phyloP scores from a whole-genome alignment of 31 red algal genomes.

The Odonthalia washingtoniensis region DNA sequence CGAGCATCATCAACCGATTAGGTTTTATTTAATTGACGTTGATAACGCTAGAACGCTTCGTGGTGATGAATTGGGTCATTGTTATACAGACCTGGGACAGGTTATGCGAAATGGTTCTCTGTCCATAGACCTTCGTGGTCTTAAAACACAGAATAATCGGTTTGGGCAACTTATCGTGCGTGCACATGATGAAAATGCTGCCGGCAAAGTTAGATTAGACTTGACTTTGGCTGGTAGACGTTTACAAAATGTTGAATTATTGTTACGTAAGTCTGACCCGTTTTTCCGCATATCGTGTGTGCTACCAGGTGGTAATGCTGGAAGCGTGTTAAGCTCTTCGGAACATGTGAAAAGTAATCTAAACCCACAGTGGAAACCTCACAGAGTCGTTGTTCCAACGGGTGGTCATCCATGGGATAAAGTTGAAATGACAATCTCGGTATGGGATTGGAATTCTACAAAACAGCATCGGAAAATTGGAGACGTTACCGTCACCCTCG shows the following conservation, averaged over 20 bases:
- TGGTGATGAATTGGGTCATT: conserved; percentile 63
- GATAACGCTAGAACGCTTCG: conserved; percentile 36
- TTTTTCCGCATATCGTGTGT: not conserved
- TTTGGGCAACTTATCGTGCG: conserved; percentile 60
- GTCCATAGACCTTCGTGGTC: conserved; percentile 15
- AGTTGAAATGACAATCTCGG: not conserved
- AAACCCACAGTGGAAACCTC: not conserved
- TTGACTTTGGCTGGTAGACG: conserved; percentile 42
- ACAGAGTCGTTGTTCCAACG: not conserved
- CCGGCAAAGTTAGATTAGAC: conserved; percentile 48
- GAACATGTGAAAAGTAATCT: not conserved
- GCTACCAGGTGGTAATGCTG: not conserved
- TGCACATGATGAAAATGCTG: conserved; percentile 64
- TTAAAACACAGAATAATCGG: not conserved
- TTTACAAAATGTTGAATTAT: conserved; percentile 66
- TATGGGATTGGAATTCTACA: not conserved
- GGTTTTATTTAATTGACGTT: conserved; percentile 56
- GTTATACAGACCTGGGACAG: conserved; percentile 50
- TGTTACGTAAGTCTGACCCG: conserved; percentile 17
- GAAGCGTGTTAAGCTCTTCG: not conserved
- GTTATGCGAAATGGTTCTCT: conserved; percentile 35
- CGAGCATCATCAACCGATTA: conserved; percentile 61
- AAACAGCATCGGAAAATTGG: not conserved
- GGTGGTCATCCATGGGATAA: not conserved
- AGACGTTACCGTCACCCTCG: not conserved